These are phyloP conservation scores for Rosa rugosa DNA, from an alignment of 306 rosid genomes.

Conservation along the genomic window DNA sequence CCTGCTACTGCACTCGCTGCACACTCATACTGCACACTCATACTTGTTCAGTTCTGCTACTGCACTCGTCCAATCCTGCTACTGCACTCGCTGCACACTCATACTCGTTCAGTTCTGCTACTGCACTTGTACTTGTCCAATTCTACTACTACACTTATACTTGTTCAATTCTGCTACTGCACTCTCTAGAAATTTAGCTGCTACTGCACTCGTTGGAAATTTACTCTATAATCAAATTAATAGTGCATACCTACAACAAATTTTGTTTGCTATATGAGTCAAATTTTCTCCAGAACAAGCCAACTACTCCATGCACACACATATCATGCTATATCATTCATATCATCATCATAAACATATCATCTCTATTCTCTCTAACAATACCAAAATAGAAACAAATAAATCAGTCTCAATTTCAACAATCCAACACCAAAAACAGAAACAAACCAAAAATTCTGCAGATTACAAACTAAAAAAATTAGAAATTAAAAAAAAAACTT, in stretches of 20 bases:
- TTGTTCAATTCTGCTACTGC: too few relatives aligned
- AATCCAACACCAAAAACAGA: neutral
- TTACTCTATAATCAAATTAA: neutral
- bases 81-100: too few relatives aligned
- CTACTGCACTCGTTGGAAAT: too few relatives aligned
- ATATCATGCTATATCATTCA: neutral
- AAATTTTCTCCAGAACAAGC: neutral
- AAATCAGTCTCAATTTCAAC: conserved; percentile 4
- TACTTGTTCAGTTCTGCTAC: too few relatives aligned
- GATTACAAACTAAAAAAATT: conserved; percentile 10
- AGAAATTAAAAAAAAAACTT: conserved; percentile 11
- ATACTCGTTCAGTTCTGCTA: too few relatives aligned
- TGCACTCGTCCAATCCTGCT: too few relatives aligned
- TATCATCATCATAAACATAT: neutral
- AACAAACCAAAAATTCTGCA: conserved; percentile 6
- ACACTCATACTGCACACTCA: too few relatives aligned
- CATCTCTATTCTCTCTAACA: neutral
- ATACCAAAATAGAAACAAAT: neutral
- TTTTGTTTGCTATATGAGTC: neutral
- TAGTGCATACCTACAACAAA: neutral
- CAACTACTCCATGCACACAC: conserved; percentile 8
- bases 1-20: too few relatives aligned
- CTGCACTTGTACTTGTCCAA: too few relatives aligned
- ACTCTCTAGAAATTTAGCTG: too few relatives aligned
- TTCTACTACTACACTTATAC: too few relatives aligned